Percentiles rank a stretch among this genome's conserved stretches.
These are phyloP conservation scores for Emericellopsis terricola DNA, from an alignment of 495 filamentous ascomycete species.

Conservation along the genomic window DNA sequence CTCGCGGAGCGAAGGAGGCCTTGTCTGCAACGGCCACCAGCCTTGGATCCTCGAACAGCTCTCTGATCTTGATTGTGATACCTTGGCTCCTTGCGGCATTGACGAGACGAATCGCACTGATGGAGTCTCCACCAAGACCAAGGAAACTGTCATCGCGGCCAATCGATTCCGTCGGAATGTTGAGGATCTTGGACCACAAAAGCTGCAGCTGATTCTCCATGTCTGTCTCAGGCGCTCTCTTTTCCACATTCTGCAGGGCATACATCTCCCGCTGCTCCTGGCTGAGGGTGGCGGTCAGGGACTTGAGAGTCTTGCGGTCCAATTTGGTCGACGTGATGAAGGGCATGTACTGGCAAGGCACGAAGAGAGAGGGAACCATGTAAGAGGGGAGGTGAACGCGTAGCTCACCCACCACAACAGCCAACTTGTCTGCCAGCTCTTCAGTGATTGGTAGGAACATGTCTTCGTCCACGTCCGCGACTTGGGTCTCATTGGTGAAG, in stretches of 20 bases:
- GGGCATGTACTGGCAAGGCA: too few species aligned
- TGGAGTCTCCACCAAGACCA: too few species aligned
- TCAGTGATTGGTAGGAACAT: too few species aligned
- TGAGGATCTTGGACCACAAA: background rate
- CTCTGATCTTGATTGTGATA: background rate
- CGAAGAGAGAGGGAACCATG: constrained; percentile 5
- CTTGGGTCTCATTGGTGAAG: too few species aligned
- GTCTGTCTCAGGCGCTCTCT: background rate
- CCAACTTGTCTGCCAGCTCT: too few species aligned
- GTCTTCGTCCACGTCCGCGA: too few species aligned
- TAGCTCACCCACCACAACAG: too few species aligned
- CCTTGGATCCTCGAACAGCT: background rate
- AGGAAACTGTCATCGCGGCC: too few species aligned
- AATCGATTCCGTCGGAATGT: constrained; percentile 12
- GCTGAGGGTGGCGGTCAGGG: background rate
- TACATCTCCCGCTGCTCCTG: background rate
- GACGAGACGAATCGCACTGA: constrained; percentile 15
- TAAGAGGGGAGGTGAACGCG: too few species aligned
- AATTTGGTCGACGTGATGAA: too few species aligned
- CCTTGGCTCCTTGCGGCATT: background rate
- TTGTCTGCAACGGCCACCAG: constrained; percentile 1
- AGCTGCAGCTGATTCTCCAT: background rate
- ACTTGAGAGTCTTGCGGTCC: background rate
- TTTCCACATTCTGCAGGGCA: constrained; percentile 1
- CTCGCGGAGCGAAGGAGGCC: too few species aligned